These are phyloP conservation scores for Kluyveromyces lactis DNA, from an alignment of 805 yeast species.

Conservation along the genomic window DNA sequence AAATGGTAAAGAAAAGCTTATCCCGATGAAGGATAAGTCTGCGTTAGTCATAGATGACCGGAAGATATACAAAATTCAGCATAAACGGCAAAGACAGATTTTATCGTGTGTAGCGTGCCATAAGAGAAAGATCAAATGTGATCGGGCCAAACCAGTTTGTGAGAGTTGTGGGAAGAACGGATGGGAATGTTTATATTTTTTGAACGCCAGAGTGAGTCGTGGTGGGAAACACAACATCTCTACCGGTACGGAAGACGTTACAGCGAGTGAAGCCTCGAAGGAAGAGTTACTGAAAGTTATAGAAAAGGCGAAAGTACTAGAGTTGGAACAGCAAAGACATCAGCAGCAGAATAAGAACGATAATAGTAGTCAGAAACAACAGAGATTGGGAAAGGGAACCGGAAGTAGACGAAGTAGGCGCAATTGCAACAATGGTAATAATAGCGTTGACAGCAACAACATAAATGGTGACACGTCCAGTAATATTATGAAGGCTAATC, in stretches of 20 bases:
- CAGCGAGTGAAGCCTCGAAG: constrained; percentile 12
- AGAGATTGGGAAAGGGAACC: too few relatives aligned
- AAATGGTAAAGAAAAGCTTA: constrained; percentile 10
- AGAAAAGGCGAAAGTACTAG: constrained; percentile 8
- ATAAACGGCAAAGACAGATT: constrained; percentile 51
- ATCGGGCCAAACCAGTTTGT: constrained; percentile 45
- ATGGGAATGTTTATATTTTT: constrained; percentile 45
- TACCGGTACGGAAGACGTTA: constrained; percentile 16
- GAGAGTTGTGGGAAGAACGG: constrained; percentile 40
- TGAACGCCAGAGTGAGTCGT: constrained; percentile 43
- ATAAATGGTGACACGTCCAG: neutral
- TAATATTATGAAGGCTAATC: too few relatives aligned
- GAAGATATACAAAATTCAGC: constrained; percentile 51
- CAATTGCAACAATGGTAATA: neutral
- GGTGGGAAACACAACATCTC: constrained; percentile 21
- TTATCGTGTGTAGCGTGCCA: constrained; percentile 52
- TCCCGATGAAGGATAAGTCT: constrained; percentile 29
- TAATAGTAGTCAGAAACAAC: constrained; percentile 3
- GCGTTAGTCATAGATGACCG: constrained; percentile 39
- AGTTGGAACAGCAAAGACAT: constrained; percentile 5
- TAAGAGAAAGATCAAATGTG: constrained; percentile 48
- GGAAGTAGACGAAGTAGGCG: neutral
- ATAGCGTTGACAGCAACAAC: neutral
- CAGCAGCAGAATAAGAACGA: constrained; percentile 5
- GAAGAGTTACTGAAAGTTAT: constrained; percentile 9